Conservation (phyloP, 2,329 filamentous ascomycete genomes). For the Laburnicola sp. region DNA sequence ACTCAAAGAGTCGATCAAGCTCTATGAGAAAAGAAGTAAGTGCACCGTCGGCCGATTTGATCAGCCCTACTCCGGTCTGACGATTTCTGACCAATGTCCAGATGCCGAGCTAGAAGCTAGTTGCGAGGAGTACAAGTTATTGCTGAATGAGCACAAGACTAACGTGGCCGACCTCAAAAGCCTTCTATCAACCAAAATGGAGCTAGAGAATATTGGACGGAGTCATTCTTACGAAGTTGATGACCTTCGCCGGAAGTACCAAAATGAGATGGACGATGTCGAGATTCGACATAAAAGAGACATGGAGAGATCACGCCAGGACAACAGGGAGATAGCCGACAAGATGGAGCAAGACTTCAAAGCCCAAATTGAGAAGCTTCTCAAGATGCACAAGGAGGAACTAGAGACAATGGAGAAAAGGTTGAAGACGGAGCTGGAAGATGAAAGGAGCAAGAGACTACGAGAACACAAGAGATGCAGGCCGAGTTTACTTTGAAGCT, state of each 20-base stretch:
- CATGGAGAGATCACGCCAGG: constrained; percentile 57
- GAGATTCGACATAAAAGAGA: constrained; percentile 59
- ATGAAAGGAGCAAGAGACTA: constrained; percentile 60
- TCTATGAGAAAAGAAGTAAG: constrained; percentile 76
- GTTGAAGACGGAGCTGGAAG: constrained; percentile 67
- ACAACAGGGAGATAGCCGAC: constrained; percentile 53
- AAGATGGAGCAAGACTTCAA: constrained; percentile 49
- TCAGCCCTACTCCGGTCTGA: background rate
- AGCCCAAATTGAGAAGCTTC: constrained; percentile 61
- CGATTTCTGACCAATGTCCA: constrained; percentile 27
- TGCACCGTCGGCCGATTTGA: constrained; percentile 12
- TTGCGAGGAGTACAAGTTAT: constrained; percentile 55
- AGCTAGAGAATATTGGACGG: constrained; percentile 57
- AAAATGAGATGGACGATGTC: constrained; percentile 60
- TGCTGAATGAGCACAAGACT: constrained; percentile 61
- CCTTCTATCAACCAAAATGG: constrained; percentile 54
- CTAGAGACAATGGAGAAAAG: constrained; percentile 66
- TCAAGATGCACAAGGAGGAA: constrained; percentile 68
- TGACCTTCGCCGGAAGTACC: constrained; percentile 57
- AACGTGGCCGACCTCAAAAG: constrained; percentile 67
- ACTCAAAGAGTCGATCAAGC: constrained; percentile 72
- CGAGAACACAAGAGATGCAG: constrained; percentile 67
- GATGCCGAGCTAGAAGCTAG: constrained; percentile 61
- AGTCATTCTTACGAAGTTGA: constrained; percentile 57
- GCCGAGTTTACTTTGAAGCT: constrained; percentile 53